A percentile compares a stretch with the other conserved stretches of the same genome.
These are phyloP conservation scores for Paxillus ammoniavirescens DNA, from an alignment of 768 basidiomycete species.

Conservation along the genomic window DNA sequence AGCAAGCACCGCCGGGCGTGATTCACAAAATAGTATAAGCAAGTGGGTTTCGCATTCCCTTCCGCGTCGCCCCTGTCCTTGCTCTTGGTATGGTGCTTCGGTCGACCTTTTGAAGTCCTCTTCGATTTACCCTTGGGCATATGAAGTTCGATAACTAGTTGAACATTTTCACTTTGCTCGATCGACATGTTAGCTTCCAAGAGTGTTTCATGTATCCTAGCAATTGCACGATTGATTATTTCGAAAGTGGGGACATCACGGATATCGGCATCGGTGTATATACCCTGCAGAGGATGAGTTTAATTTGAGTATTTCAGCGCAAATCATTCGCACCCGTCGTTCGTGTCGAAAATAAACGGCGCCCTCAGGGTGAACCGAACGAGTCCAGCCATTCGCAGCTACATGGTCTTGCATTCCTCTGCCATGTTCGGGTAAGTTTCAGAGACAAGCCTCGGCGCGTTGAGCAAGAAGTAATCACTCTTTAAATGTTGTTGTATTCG, in stretches of 20 bases:
- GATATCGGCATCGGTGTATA: conserved; percentile 51
- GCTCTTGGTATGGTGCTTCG: too few species aligned
- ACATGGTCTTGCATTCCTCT: background rate
- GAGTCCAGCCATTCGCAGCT: conserved; percentile 38
- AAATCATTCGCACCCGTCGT: conserved; percentile 30
- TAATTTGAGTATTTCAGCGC: background rate
- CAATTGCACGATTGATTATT: conserved; percentile 30
- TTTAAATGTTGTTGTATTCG: background rate
- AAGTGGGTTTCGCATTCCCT: conserved; percentile 5
- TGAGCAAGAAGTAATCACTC: background rate
- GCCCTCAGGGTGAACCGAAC: conserved; percentile 52
- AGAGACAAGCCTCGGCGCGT: background rate
- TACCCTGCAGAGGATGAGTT: conserved; percentile 27
- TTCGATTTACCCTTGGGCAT: too few species aligned
- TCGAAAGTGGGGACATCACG: conserved; percentile 29
- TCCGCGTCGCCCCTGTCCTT: conserved; percentile 9
- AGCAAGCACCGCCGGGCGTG: conserved; percentile 42
- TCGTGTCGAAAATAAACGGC: conserved; percentile 46
- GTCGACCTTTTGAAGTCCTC: too few species aligned
- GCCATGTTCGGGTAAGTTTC: background rate
- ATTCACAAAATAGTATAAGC: conserved; percentile 46
- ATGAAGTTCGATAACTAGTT: background rate
- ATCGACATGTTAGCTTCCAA: conserved; percentile 27
- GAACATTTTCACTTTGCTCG: background rate
- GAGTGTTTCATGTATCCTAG: background rate